phyloP scores from a whole-genome alignment of 306 rosid species.

The Canavalia gladiata region DNA sequence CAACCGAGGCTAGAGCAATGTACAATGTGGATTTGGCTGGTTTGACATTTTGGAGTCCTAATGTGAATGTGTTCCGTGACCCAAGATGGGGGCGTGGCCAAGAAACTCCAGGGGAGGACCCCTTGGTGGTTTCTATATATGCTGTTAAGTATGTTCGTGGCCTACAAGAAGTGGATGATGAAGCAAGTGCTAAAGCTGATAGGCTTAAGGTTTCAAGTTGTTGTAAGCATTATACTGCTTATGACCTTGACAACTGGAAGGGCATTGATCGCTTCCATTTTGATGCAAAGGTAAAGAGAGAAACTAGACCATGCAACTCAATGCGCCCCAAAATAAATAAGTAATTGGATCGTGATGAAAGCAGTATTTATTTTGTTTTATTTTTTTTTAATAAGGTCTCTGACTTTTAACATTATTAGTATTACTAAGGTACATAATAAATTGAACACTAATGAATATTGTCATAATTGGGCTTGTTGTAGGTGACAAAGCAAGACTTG shows the following conservation, averaged over 20 bases:
- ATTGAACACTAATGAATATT: background rate
- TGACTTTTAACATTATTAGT: background rate
- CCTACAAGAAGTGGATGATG: slow-evolving; percentile 66
- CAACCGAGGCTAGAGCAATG: slow-evolving; percentile 88
- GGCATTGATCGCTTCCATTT: slow-evolving; percentile 77
- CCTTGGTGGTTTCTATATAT: slow-evolving; percentile 68
- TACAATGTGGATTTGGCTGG: slow-evolving; percentile 81
- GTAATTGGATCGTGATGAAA: too few relatives aligned
- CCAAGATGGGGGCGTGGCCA: slow-evolving; percentile 87
- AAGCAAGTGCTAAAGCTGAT: slow-evolving; percentile 53
- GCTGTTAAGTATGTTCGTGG: slow-evolving; percentile 78
- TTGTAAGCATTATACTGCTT: slow-evolving; percentile 92
- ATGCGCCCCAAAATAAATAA: too few relatives aligned
- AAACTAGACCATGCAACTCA: background rate
- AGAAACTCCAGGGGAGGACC: slow-evolving; percentile 91
- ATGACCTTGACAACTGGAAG: slow-evolving; percentile 83
- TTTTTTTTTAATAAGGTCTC: background rate
- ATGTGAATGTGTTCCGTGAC: slow-evolving; percentile 80
- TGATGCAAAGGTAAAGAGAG: slow-evolving; percentile 71
- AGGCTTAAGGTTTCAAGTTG: slow-evolving; percentile 89
- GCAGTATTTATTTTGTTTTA: too few relatives aligned
- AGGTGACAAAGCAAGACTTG: slow-evolving; percentile 86
- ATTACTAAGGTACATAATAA: background rate
- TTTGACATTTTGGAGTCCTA: slow-evolving; percentile 88
- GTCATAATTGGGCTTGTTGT: slow-evolving; percentile 21